Evolutionary conservation across 2,329 filamentous ascomycete species (phyloP).

Genomic region (Oidium heveae): DNA sequence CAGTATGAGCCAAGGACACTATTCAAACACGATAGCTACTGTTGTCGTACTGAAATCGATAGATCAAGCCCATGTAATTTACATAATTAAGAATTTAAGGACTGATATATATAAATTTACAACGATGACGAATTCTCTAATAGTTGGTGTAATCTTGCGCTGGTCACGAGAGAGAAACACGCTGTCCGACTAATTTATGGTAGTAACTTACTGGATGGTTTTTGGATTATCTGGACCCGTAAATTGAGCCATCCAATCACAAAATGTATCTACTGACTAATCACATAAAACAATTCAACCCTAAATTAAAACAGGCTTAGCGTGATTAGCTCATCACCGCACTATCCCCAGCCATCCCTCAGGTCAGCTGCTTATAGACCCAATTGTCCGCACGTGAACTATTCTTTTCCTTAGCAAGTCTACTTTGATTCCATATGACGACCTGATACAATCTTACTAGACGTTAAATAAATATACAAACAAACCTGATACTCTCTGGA

Average conservation of each 20-base stretch:
- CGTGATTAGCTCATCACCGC: neutral
- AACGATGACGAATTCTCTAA: neutral
- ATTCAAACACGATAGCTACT: too few relatives aligned
- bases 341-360: too few relatives aligned
- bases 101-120: neutral
- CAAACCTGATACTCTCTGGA: neutral
- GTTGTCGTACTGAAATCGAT: too few relatives aligned
- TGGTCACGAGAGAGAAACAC: neutral
- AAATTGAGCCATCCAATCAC: neutral
- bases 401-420: neutral
- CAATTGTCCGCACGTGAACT: neutral
- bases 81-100: neutral
- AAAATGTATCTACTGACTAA: neutral
- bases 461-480: neutral
- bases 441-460: neutral
- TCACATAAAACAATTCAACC: neutral
- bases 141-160: neutral
- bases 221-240: neutral
- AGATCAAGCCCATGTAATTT: neutral
- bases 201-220: neutral
- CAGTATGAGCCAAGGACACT: too few relatives aligned
- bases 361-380: slow-evolving; percentile 1
- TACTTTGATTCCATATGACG: neutral
- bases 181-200: neutral
- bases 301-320: neutral